Conservation (phyloP, 2,329 filamentous ascomycete genomes). For the Fusarium sp. region DNA sequence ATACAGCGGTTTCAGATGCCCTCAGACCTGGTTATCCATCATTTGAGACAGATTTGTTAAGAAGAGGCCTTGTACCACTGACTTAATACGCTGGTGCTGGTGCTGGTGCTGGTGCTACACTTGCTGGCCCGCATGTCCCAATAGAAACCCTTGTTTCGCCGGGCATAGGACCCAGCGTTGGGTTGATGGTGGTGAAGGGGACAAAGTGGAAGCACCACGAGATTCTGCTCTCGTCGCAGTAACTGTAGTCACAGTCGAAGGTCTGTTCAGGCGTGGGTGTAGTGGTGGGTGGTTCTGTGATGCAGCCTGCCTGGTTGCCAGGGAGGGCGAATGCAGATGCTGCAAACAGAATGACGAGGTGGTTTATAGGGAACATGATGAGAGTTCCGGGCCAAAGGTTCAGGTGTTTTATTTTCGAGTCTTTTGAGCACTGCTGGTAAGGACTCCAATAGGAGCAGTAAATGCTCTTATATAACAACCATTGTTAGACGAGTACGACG, state of each 20-base stretch:
- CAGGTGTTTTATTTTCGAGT: background rate
- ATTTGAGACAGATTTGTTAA: background rate
- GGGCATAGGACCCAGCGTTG: constrained; percentile 52
- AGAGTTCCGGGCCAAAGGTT: background rate
- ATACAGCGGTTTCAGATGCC: background rate
- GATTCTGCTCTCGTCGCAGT: constrained; percentile 53
- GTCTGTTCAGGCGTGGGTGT: constrained; percentile 30
- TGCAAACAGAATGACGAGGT: constrained; percentile 18
- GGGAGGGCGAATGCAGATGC: constrained; percentile 24
- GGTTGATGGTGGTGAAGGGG: constrained; percentile 55
- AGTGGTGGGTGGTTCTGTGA: constrained; percentile 5
- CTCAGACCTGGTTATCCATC: background rate
- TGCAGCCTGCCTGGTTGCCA: constrained; percentile 1
- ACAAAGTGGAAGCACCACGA: constrained; percentile 58
- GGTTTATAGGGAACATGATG: constrained; percentile 22
- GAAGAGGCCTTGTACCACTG: background rate
- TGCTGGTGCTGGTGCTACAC: constrained; percentile 2
- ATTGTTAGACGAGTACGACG: background rate
- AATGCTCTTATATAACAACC: constrained; percentile 12
- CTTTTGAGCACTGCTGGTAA: background rate
- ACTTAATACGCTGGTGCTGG: constrained; percentile 4
- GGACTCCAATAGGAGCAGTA: background rate
- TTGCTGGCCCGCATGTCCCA: constrained; percentile 48
- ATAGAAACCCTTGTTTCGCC: constrained; percentile 54
- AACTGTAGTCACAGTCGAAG: constrained; percentile 52